Evolutionary conservation across 2,329 filamentous ascomycete genomes (phyloP), one percentile per base, ranked within the genome.

Genomic region (Chrysoporthe austroafricana): DNA sequence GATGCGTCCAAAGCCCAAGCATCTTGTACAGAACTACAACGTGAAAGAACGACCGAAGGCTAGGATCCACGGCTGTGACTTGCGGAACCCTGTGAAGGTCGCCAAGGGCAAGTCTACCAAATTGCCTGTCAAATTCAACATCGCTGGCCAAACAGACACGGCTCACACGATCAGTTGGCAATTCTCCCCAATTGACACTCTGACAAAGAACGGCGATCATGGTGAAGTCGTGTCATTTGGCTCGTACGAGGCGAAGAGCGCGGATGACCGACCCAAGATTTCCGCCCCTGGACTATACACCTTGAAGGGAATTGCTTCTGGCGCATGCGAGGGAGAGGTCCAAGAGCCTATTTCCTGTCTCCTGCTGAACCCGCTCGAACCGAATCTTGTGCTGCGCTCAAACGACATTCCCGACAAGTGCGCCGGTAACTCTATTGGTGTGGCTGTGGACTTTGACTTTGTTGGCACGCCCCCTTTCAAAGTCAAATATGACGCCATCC

Each of bases 391-490:
- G 4, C 82, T 99, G 62, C 86, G 86, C 43, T 85, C 89, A 7
- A 91, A 97, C 73, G 90, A 94, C 70, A 94, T 99, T 56, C 91
- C 93, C 63, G 96, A 99, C 78, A 97, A 96, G 76, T 99, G 96
- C 77, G 95, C 94, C 46, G 94, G 94, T 60, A 97, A 94, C 75
- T 93, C 96, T 0, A 92, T 99, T 70, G 96, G 96, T 52, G 85
- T 99, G 65, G 88, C 91, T 13, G 92, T 99, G 54, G 91, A 96
- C 74, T 82, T 99, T 62, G 94, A 98, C 76, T 84, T 99, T 50
- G 91, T 95, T 39, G 96, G 96, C 69, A 97, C 94, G 0, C 95
- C 96, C 58, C 95, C 95, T 1, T 99, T 99, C 79, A 83, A 84
- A n/a, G 84, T 99, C 58, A 83, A 84, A 32, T 99, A 97, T 77